phyloP scores from a whole-genome alignment of 441 rosid species.

The Corymbia calophylla region DNA sequence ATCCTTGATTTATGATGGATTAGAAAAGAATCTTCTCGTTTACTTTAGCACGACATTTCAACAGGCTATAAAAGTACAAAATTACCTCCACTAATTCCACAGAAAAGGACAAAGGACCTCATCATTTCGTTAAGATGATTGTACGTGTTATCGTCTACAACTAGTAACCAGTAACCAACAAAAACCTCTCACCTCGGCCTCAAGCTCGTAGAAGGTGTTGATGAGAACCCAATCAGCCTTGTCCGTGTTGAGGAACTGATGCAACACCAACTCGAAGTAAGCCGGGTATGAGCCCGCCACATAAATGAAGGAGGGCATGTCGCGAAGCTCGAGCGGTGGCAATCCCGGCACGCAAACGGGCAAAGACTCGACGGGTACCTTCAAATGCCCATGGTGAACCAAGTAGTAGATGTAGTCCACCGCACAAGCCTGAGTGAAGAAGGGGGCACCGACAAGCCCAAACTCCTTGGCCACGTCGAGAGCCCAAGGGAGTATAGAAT shows the following conservation, averaged over 20 bases:
- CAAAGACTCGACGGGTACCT: constrained; percentile 10
- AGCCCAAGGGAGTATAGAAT: constrained; percentile 17
- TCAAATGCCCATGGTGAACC: constrained; percentile 25
- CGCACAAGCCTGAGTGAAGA: constrained; percentile 31
- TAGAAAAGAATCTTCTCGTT: neutral
- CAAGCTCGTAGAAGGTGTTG: constrained; percentile 53
- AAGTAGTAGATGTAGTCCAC: constrained; percentile 29
- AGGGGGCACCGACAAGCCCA: constrained; percentile 14
- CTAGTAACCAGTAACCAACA: neutral
- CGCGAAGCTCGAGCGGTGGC: constrained; percentile 32
- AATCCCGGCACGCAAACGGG: constrained; percentile 18
- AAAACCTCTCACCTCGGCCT: constrained; percentile 29
- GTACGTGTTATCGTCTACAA: neutral
- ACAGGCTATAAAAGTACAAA: neutral
- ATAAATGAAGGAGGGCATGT: constrained; percentile 49
- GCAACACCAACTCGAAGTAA: constrained; percentile 37
- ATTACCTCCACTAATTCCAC: neutral
- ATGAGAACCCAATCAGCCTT: constrained; percentile 49
- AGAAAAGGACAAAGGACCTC: neutral
- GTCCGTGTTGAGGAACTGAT: constrained; percentile 46
- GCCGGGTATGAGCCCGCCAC: constrained; percentile 44
- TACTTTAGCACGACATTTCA: neutral
- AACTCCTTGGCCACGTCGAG: constrained; percentile 19
- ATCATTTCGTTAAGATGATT: neutral
- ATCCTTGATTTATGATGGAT: neutral